Evolutionary conservation across 2,329 filamentous ascomycete species (phyloP).

Genomic region (Domatiomyces catenatus): DNA sequence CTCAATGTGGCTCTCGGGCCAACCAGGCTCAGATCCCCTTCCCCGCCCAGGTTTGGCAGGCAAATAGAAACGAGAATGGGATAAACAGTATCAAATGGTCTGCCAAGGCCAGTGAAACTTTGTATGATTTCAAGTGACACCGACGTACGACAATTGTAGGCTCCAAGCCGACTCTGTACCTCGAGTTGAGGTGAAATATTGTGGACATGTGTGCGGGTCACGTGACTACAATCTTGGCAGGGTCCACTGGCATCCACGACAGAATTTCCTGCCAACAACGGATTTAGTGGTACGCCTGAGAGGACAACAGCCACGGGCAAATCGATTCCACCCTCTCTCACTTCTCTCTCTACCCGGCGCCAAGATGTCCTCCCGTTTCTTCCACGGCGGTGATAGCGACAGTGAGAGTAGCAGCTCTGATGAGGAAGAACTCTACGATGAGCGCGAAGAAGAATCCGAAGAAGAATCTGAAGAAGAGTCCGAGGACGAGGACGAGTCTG

Average conservation of each 20-base stretch:
- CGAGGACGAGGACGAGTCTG: conserved; percentile 41
- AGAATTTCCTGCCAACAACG: background rate
- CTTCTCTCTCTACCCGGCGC: conserved; percentile 8
- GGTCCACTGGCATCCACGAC: background rate
- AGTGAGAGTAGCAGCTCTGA: conserved; percentile 84
- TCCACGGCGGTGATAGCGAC: conserved; percentile 89
- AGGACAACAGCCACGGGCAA: background rate
- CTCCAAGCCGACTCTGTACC: background rate
- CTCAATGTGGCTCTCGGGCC: background rate
- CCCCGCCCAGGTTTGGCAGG: background rate
- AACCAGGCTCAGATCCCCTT: background rate
- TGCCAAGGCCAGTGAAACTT: background rate
- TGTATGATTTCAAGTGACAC: background rate
- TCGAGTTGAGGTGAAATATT: background rate
- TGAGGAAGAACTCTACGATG: conserved; percentile 87
- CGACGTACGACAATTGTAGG: background rate
- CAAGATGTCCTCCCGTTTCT: conserved; percentile 95
- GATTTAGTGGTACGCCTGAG: background rate
- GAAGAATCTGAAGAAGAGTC: conserved; percentile 40
- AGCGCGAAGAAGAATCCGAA: conserved; percentile 42
- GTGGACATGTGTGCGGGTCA: background rate
- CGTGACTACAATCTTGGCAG: background rate
- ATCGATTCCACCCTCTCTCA: background rate
- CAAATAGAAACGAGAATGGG: too few species aligned
- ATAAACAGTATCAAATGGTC: background rate